Conservation (phyloP, 2,329 filamentous ascomycete genomes). For the Alternaria arbusti region DNA sequence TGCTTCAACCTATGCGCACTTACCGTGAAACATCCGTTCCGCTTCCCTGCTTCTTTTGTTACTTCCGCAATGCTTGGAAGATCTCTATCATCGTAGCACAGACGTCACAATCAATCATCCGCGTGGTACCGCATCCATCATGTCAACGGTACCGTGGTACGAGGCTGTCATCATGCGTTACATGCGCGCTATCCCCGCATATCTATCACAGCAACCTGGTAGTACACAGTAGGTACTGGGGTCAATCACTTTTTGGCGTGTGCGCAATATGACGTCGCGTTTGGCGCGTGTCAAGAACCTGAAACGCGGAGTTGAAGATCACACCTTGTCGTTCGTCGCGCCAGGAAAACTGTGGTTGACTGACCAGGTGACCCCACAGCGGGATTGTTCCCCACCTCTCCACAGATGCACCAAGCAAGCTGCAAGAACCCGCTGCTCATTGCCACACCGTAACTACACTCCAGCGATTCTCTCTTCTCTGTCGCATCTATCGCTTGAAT, state of each 20-base stretch:
- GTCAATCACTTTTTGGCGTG: neutral
- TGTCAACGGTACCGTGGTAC: slow-evolving; percentile 14
- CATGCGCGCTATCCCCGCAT: neutral
- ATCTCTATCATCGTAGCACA: neutral
- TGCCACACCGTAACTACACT: slow-evolving; percentile 7
- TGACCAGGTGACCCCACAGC: neutral
- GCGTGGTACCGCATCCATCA: slow-evolving; percentile 17
- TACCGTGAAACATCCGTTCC: neutral
- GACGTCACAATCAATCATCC: slow-evolving; percentile 9
- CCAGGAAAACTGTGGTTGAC: neutral
- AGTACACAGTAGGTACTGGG: neutral
- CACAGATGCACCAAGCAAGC: neutral
- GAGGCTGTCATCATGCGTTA: slow-evolving; percentile 10
- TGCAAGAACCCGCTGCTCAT: slow-evolving; percentile 7
- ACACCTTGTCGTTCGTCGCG: neutral
- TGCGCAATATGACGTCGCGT: neutral
- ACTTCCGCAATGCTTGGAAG: neutral
- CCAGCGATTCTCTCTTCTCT: neutral
- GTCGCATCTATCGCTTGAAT: neutral
- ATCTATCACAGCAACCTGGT: neutral
- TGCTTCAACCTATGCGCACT: neutral
- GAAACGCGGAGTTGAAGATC: neutral
- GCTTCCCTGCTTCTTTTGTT: neutral
- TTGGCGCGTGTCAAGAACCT: neutral
- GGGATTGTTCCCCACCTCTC: neutral